A percentile compares a stretch with the other conserved stretches of the same genome.
Conservation (phyloP, 1,284 basidiomycete species). For the Cryptococcus hybrid region DNA sequence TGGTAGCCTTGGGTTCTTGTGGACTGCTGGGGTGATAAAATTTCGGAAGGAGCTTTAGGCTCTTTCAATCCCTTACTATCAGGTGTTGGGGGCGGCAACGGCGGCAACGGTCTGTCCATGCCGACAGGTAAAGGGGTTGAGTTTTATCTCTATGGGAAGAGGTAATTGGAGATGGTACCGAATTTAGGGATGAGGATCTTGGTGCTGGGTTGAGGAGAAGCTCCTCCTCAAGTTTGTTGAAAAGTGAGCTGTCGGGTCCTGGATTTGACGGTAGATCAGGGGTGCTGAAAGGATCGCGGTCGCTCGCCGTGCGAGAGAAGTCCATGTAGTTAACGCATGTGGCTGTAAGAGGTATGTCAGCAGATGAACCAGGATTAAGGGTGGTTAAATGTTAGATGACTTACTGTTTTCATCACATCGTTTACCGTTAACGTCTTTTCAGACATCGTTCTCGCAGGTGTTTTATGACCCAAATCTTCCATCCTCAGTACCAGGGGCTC, state of each 20-base stretch:
- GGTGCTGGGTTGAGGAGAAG: slow-evolving; percentile 3
- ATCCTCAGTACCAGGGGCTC: slow-evolving; percentile 26
- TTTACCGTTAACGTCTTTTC: neutral
- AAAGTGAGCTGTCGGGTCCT: neutral
- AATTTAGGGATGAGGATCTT: slow-evolving; percentile 7
- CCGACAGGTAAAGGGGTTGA: slow-evolving; percentile 22
- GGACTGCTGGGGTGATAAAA: slow-evolving; percentile 44
- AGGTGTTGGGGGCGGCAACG: slow-evolving; percentile 17
- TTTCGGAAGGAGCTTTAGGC: slow-evolving; percentile 19
- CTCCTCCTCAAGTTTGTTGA: neutral
- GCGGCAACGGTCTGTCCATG: slow-evolving; percentile 31
- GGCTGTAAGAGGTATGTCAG: slow-evolving; percentile 12
- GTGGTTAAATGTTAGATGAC: neutral
- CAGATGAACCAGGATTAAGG: neutral
- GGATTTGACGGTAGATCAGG: neutral
- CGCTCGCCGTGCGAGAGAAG: slow-evolving; percentile 28
- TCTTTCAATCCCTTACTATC: neutral
- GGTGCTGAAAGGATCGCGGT: slow-evolving; percentile 10
- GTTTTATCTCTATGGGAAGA: slow-evolving; percentile 10
- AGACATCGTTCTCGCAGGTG: neutral
- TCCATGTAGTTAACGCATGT: slow-evolving; percentile 2
- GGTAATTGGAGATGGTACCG: neutral
- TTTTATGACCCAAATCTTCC: slow-evolving; percentile 27
- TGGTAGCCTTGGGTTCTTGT: slow-evolving; percentile 7
- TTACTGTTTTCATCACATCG: slow-evolving; percentile 4